Evolutionary conservation across 2,329 filamentous ascomycete species (phyloP), one percentile per base, ranked within the genome.

Genomic region (Dichotomopilus funicola): DNA sequence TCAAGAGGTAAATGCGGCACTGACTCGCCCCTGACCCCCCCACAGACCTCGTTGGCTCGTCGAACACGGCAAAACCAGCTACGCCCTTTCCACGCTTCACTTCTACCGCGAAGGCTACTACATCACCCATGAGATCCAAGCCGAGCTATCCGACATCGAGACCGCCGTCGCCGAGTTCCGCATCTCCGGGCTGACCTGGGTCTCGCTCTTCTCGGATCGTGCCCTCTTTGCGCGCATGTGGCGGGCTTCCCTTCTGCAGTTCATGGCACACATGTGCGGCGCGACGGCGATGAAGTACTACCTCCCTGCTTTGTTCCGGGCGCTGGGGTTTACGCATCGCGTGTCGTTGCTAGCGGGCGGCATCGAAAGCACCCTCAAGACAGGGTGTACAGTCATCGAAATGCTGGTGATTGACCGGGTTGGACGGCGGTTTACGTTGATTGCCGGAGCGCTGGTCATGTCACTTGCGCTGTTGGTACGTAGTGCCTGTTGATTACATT

Each of bases 211-310:
- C 64, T 72, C 70, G 4, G 69, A 80, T 35, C 66, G 68, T 11
- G 67, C 72, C 10, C 68, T 83, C 1, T 78, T 77, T 62, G 71
- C 74, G 11, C 72, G 80, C 0, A 69, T 83, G 11, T 83, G 80
- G 81, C 73, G 80, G 13, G 78, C 79, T 1, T 73, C 78, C 0
- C 67, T 82, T 1, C 70, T 83, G 5, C 79, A 82, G 64, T 82
- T 83, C 66, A 78, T 83, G 76, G 77, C 78, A 0, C 78, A 81
- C 61, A 79, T 82, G 76, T 81, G 78, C 60, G 80, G 80, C 19
- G 78, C 79, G 11, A 78, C 79, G 0, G 79, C 78, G 2, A 82
- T 83, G 72, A 82, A 83, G 61, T 82, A 83, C 61, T 82, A 82
- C 60, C 71, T 83, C 0, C 80, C 80, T 0, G 75, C 73, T 0